A percentile compares a stretch with the other conserved stretches of the same genome.
These are phyloP conservation scores for Avicennia marina DNA, from an alignment of 257 asterid species.

Conservation along the genomic window DNA sequence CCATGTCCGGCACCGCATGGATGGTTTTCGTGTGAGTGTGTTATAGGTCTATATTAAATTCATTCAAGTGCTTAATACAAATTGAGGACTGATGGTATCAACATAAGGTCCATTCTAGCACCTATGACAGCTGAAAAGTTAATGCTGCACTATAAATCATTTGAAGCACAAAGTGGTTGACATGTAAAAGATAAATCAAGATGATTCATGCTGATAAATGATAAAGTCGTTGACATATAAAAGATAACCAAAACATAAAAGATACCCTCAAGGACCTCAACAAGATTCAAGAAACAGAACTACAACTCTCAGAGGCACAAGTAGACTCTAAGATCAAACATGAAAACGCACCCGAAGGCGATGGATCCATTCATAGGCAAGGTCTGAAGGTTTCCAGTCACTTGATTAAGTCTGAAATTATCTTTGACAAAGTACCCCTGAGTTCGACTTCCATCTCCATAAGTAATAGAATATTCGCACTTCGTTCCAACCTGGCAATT, in stretches of 20 bases:
- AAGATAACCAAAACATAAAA: neutral
- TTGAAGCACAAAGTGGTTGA: too few relatives aligned
- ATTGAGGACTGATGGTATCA: neutral
- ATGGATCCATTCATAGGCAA: slow-evolving; percentile 67
- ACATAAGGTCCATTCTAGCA: neutral
- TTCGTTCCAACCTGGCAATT: slow-evolving; percentile 67
- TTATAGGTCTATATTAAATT: too few relatives aligned
- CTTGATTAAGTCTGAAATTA: slow-evolving; percentile 59
- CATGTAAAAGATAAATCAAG: neutral
- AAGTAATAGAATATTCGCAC: slow-evolving; percentile 74
- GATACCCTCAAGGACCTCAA: too few relatives aligned
- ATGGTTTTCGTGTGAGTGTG: too few relatives aligned
- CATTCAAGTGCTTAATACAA: too few relatives aligned
- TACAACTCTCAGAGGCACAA: slow-evolving; percentile 7
- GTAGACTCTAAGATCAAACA: slow-evolving; percentile 12
- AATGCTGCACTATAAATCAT: neutral
- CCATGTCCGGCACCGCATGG: too few relatives aligned
- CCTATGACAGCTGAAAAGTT: neutral
- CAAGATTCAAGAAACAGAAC: slow-evolving; percentile 11
- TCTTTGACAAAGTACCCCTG: slow-evolving; percentile 85
- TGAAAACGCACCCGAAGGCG: slow-evolving; percentile 91
- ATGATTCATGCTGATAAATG: slow-evolving; percentile 4
- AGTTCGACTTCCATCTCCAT: slow-evolving; percentile 90
- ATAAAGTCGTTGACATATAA: too few relatives aligned
- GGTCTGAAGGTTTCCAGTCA: slow-evolving; percentile 73